phyloP scores from a whole-genome alignment of 2,329 filamentous ascomycete genomes.

The Aspergillus luchuensis region DNA sequence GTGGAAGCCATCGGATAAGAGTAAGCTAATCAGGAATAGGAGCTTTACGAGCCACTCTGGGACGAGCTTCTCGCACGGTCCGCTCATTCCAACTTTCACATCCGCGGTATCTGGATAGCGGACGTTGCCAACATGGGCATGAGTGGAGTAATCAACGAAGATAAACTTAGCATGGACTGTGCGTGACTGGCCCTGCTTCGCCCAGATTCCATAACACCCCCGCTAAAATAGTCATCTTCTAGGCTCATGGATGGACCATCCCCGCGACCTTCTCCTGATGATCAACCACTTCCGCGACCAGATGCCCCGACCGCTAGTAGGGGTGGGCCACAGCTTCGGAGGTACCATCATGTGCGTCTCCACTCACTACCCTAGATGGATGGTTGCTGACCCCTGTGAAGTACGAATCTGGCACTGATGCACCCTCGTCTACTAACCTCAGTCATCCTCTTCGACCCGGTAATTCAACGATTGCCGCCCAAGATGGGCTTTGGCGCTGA shows the following conservation, averaged over 20 bases:
- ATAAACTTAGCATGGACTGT: conserved; percentile 16
- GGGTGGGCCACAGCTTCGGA: conserved; percentile 16
- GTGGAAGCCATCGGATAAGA: neutral
- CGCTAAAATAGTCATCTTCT: neutral
- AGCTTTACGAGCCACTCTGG: conserved; percentile 85
- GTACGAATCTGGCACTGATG: conserved; percentile 9
- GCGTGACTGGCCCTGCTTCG: neutral
- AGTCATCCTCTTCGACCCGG: conserved; percentile 10
- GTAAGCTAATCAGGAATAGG: conserved; percentile 48
- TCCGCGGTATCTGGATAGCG: conserved; percentile 54
- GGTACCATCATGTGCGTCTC: conserved; percentile 36
- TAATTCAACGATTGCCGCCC: neutral
- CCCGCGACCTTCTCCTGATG: conserved; percentile 13
- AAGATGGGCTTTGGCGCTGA: neutral
- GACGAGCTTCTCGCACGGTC: conserved; percentile 67
- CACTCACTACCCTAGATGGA: neutral
- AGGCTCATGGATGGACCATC: conserved; percentile 17
- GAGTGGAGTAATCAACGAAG: conserved; percentile 17
- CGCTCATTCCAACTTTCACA: conserved; percentile 59
- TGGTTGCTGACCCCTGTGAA: neutral
- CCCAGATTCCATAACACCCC: neutral
- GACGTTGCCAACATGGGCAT: conserved; percentile 15
- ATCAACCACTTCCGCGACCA: conserved; percentile 20
- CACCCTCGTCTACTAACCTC: conserved; percentile 13
- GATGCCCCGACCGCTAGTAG: conserved; percentile 13